Conservation (phyloP, 2,329 filamentous ascomycete genomes). For the Albophoma yamanashiensis region DNA sequence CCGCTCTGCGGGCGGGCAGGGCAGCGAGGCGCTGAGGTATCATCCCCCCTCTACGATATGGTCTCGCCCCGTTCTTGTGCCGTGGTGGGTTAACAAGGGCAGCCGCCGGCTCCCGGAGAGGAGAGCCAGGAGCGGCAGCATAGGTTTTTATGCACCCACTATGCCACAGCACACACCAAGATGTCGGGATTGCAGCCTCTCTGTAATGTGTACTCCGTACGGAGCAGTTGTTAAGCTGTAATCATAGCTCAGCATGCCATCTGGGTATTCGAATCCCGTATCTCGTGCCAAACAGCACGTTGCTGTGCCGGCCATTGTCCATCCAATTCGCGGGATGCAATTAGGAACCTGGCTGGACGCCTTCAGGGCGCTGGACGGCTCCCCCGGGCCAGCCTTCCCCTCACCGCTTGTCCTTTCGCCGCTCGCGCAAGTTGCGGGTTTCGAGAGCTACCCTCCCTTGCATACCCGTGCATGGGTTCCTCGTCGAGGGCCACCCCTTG, state of each 20-base stretch:
- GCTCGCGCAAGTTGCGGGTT: slow-evolving; percentile 4
- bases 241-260: background rate
- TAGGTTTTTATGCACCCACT: background rate
- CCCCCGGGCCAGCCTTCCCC: background rate
- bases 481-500: background rate
- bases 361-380: background rate
- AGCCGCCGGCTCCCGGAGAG: background rate
- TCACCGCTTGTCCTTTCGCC: slow-evolving; percentile 8
- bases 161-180: background rate
- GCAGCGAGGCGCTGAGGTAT: background rate
- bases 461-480: slow-evolving; percentile 7
- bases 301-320: background rate
- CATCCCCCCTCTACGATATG: background rate
- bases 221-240: background rate
- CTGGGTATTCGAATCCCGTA: background rate
- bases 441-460: slow-evolving; percentile 7
- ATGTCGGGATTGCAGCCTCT: background rate
- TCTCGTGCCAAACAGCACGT: background rate
- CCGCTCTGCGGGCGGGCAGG: background rate
- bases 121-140: background rate
- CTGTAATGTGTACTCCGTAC: too few relatives aligned
- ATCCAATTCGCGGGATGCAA: background rate
- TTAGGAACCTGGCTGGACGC: background rate
- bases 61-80: background rate
- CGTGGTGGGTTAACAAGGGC: background rate